phyloP scores from a whole-genome alignment of 352 stramenopile species.

The Globisporangium polare region DNA sequence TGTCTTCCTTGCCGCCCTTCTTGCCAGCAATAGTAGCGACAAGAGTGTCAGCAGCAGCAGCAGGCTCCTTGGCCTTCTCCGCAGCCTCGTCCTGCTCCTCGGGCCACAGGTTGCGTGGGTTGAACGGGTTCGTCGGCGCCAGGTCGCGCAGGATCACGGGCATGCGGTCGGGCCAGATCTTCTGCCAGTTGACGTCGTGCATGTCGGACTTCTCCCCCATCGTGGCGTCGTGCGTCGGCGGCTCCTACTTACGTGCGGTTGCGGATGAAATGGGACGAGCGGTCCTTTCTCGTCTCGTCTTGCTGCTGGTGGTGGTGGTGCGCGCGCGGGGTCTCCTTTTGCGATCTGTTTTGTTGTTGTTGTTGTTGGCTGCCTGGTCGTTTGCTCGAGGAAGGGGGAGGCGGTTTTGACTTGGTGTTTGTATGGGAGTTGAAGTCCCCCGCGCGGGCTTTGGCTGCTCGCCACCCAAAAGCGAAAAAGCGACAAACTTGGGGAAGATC shows the following conservation, averaged over 20 bases:
- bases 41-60: not conserved
- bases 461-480: slow-evolving; percentile 1
- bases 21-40: not conserved
- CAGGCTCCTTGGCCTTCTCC: slow-evolving; percentile 8
- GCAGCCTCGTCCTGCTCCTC: slow-evolving; percentile 56
- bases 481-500: too few species aligned
- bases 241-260: not conserved
- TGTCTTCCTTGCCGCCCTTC: slow-evolving; percentile 29
- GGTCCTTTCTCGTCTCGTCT: not conserved
- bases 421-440: slow-evolving; percentile 10
- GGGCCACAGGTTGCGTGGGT: slow-evolving; percentile 82
- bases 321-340: slow-evolving; percentile 11
- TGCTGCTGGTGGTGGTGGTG: not conserved
- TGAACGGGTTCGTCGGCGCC: slow-evolving; percentile 83
- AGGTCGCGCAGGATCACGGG: slow-evolving; percentile 84
- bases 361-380: not conserved
- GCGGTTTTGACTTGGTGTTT: not conserved
- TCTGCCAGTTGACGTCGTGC: slow-evolving; percentile 88
- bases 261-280: not conserved
- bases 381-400: not conserved
- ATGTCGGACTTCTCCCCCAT: slow-evolving; percentile 77
- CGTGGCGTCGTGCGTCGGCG: not conserved
- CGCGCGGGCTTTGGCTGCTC: slow-evolving; percentile 4
- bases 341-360: slow-evolving; percentile 2
- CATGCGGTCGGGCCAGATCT: slow-evolving; percentile 86